A percentile compares a stretch with the other conserved stretches of the same genome.
phyloP scores from a whole-genome alignment of 441 rosid genomes.

The Mallotus japonicus region DNA sequence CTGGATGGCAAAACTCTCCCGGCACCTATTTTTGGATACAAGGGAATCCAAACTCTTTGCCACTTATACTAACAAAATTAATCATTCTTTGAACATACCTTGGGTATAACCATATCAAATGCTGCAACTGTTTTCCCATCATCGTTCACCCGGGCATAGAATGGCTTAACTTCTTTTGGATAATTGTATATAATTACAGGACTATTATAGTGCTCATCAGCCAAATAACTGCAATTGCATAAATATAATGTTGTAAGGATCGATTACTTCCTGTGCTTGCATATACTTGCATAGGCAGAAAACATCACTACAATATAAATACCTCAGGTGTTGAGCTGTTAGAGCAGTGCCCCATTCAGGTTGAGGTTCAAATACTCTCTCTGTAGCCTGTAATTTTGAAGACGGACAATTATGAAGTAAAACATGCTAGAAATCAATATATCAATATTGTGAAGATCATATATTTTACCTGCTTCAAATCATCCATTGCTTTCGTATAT shows the following conservation, averaged over 20 bases:
- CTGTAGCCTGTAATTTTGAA: conserved; percentile 38
- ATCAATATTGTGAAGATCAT: not conserved
- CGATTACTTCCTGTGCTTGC: too few species aligned
- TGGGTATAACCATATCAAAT: conserved; percentile 78
- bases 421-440: not conserved
- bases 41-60: too few species aligned
- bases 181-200: conserved; percentile 62
- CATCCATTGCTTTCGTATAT: conserved; percentile 57
- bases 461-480: conserved; percentile 50
- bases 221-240: conserved; percentile 52
- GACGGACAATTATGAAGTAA: not conserved
- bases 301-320: conserved; percentile 2
- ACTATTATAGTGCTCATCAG: conserved; percentile 61
- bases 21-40: too few species aligned
- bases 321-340: conserved; percentile 79
- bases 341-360: conserved; percentile 62
- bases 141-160: conserved; percentile 62
- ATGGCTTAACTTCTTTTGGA: conserved; percentile 70
- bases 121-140: conserved; percentile 84
- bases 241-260: conserved; percentile 1
- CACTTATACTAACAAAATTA: too few species aligned
- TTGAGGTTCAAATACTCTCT: conserved; percentile 49
- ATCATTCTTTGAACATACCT: conserved; percentile 40
- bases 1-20: too few species aligned
- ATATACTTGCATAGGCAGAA: too few species aligned